Percentiles rank a stretch among this genome's conserved stretches.
These are phyloP conservation scores for Pseudoperonospora humuli DNA, from an alignment of 352 stramenopile genomes.

Conservation along the genomic window DNA sequence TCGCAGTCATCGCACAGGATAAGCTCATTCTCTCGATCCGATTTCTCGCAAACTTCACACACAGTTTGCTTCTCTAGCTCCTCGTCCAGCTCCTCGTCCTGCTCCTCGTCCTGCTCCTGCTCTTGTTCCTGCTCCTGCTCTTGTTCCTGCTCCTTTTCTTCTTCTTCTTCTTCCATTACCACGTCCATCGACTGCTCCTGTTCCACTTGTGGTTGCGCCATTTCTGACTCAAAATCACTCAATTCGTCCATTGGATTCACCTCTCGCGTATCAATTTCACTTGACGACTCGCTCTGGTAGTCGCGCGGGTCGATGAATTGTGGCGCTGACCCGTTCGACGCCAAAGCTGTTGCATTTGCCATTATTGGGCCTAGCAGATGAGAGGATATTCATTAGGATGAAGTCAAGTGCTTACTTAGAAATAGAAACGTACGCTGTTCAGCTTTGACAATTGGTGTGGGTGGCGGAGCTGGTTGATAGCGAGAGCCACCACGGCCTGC, in stretches of 20 bases:
- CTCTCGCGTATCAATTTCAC: slow-evolving; percentile 37
- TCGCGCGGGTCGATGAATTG: slow-evolving; percentile 22
- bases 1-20: slow-evolving; percentile 55
- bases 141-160: slow-evolving; percentile 14
- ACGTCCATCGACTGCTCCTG: slow-evolving; percentile 16
- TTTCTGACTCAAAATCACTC: slow-evolving; percentile 42
- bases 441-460: slow-evolving; percentile 7
- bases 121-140: slow-evolving; percentile 2
- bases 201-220: neutral
- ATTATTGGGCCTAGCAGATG: no score
- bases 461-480: slow-evolving; percentile 10
- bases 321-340: no score
- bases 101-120: neutral
- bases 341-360: no score
- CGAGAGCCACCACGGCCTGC: slow-evolving; percentile 4
- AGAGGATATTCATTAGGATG: no score
- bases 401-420: slow-evolving; percentile 2
- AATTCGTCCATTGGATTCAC: slow-evolving; percentile 61
- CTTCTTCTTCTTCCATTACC: slow-evolving; percentile 15
- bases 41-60: slow-evolving; percentile 38
- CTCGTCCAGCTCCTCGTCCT: slow-evolving; percentile 12
- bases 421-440: slow-evolving; percentile 11
- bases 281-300: slow-evolving; percentile 44
- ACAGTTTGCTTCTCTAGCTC: slow-evolving; percentile 13
- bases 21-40: slow-evolving; percentile 31